Evolutionary conservation across 2,329 filamentous ascomycete species (phyloP), one percentile per base, ranked within the genome.

Genomic region (Fusarium illudens): DNA sequence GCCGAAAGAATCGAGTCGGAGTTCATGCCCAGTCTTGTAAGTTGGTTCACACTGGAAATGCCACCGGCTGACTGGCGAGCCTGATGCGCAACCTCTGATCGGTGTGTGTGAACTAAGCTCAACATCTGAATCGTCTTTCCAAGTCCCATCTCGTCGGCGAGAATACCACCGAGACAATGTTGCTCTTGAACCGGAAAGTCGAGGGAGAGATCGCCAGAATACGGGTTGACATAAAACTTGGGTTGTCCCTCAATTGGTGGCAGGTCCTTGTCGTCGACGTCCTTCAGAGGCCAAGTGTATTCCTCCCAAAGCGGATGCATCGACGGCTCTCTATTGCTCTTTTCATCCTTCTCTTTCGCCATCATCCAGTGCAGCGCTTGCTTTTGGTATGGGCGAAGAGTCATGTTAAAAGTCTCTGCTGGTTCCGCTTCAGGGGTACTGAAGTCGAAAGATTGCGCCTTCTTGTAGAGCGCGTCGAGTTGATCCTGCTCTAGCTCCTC

Each of bases 61-160:
- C 70, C 67, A 3, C 65, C 67, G 9, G 60, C 67, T 29, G 78
- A 64, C 6, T 73, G 69, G n/a, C 80, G 79, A 19, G 80, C 76
- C 22, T 77, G 74, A 13, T 78, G 73, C 4, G 83, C 81, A 13
- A 83, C 75, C 20, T 90, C 84, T 4, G 89, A 90, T 65, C 87
- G 89, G 76, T 98, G 92, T 0, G 92, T 88, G 76, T 99, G 96
- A 6, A 99, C 87, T 51, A 99, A 82, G 79, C 93, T 96, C 65
- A 99, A 87, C 94, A 99, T 98, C 76, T 99, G 95, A 55, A 99
- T 98, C 0, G 96, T 99, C 82, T 99, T 99, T 32, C 96, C 96
- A 2, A 99, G 84, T 48, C 96, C 96, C 96, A 99, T 99, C 79
- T 98, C 92, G 74, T 99, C 96, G 9, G 96, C 96, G 39, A 99